Evolutionary conservation across 169 alveolate species (phyloP).

Genomic region (Eimeria nieschulzi): DNA sequence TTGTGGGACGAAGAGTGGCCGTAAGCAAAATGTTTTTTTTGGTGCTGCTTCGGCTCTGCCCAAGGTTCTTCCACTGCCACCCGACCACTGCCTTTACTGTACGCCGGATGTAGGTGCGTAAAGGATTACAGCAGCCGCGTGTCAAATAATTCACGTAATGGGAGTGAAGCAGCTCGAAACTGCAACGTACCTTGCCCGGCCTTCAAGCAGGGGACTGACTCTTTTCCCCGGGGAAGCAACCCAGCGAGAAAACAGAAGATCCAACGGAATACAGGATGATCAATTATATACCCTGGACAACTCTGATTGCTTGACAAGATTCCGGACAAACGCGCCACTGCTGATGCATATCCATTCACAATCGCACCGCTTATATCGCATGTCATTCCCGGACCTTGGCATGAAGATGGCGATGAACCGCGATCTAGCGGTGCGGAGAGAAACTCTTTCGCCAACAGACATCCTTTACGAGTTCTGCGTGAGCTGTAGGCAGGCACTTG

Average conservation of each 20-base stretch:
- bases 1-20: neutral
- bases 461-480: slow-evolving; percentile 70
- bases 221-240: neutral
- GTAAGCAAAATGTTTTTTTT: neutral
- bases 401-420: neutral
- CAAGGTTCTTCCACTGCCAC: neutral
- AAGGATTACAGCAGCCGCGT: neutral
- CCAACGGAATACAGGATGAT: neutral
- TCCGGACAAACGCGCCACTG: slow-evolving; percentile 7
- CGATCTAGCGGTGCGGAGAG: slow-evolving; percentile 27
- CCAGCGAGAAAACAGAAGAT: slow-evolving; percentile 21
- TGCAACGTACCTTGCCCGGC: slow-evolving; percentile 11
- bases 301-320: slow-evolving; percentile 5
- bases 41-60: slow-evolving; percentile 47
- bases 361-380: neutral
- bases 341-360: neutral
- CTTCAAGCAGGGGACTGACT: neutral
- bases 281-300: neutral
- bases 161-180: neutral
- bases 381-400: slow-evolving; percentile 21
- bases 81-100: slow-evolving; percentile 18
- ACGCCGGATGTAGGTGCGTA: neutral
- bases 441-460: slow-evolving; percentile 47
- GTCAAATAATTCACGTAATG: slow-evolving; percentile 22
- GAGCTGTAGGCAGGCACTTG: slow-evolving; percentile 45